Conservation (phyloP, 2,329 filamentous ascomycete species). For the Aureobasidium sp. region DNA sequence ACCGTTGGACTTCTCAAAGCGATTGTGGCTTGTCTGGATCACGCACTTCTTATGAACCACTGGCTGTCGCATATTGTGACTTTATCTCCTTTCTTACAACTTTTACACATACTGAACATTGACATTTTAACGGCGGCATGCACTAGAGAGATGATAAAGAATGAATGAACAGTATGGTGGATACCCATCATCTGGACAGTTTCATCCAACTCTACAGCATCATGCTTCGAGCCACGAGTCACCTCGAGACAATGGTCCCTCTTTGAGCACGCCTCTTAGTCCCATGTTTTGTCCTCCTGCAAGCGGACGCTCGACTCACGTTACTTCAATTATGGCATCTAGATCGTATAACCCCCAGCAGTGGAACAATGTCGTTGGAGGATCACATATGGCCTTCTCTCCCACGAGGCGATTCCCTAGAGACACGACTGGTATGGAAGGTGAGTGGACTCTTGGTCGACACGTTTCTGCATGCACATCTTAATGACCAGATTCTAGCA, state of each 20-base stretch:
- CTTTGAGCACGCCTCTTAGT: slow-evolving; percentile 23
- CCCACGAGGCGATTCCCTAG: slow-evolving; percentile 27
- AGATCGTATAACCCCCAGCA: slow-evolving; percentile 44
- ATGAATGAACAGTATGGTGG: slow-evolving; percentile 15
- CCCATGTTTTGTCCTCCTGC: slow-evolving; percentile 24
- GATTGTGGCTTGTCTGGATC: slow-evolving; percentile 7
- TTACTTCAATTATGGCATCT: slow-evolving; percentile 22
- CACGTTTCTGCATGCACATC: not conserved
- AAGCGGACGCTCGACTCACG: slow-evolving; percentile 23
- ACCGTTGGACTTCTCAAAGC: not conserved
- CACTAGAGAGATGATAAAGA: not conserved
- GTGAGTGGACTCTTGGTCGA: slow-evolving; percentile 27
- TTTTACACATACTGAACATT: not conserved
- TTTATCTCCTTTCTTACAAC: not conserved
- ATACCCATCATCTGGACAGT: slow-evolving; percentile 7
- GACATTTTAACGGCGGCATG: not conserved
- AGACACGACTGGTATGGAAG: slow-evolving; percentile 44
- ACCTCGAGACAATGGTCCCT: slow-evolving; percentile 17
- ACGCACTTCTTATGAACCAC: not conserved
- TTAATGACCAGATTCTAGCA: slow-evolving; percentile 27
- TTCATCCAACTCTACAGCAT: slow-evolving; percentile 19
- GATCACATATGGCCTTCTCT: slow-evolving; percentile 30
- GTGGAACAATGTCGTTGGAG: slow-evolving; percentile 36
- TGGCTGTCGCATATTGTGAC: slow-evolving; percentile 3
- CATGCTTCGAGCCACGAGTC: slow-evolving; percentile 26